A percentile compares a stretch with the other conserved stretches of the same genome.
Evolutionary conservation across 495 filamentous ascomycete species (phyloP).

Genomic region (Tetracladium marchalianum): DNA sequence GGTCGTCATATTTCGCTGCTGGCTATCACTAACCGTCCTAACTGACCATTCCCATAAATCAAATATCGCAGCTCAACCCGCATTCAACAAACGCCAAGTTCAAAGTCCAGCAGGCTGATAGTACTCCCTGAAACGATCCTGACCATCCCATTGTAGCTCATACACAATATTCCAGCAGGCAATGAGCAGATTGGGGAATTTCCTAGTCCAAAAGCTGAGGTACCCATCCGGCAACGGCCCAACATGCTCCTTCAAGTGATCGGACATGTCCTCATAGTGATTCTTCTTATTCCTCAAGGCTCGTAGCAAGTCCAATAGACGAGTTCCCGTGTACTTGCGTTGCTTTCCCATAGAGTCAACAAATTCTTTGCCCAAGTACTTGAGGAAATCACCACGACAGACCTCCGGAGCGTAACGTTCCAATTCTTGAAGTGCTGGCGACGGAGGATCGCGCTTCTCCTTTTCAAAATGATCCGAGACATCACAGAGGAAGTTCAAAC

Average conservation of each 20-base stretch:
- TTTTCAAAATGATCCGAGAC: constrained; percentile 93
- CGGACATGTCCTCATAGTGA: constrained; percentile 86
- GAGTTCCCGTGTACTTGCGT: constrained; percentile 80
- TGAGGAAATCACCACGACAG: constrained; percentile 68
- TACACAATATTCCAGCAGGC: constrained; percentile 65
- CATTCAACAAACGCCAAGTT: neutral
- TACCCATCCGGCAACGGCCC: constrained; percentile 79
- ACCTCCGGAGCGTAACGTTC: constrained; percentile 45
- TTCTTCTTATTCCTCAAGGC: constrained; percentile 93
- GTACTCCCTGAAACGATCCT: constrained; percentile 70
- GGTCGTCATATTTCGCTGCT: no score
- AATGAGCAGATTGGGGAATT: constrained; percentile 79
- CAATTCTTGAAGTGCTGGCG: constrained; percentile 50
- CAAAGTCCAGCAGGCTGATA: constrained; percentile 24
- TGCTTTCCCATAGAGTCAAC: constrained; percentile 86
- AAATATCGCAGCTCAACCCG: neutral
- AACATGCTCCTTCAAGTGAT: constrained; percentile 66
- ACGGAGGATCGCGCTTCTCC: constrained; percentile 72
- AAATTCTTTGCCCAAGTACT: constrained; percentile 64
- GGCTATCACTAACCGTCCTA: no score
- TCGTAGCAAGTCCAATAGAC: constrained; percentile 76
- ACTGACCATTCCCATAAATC: neutral
- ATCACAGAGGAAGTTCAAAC: constrained; percentile 83
- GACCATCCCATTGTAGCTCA: constrained; percentile 50
- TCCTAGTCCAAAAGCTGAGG: constrained; percentile 69